Evolutionary conservation across 2,329 filamentous ascomycete genomes (phyloP).

Genomic region (Fusarium staphyleae): DNA sequence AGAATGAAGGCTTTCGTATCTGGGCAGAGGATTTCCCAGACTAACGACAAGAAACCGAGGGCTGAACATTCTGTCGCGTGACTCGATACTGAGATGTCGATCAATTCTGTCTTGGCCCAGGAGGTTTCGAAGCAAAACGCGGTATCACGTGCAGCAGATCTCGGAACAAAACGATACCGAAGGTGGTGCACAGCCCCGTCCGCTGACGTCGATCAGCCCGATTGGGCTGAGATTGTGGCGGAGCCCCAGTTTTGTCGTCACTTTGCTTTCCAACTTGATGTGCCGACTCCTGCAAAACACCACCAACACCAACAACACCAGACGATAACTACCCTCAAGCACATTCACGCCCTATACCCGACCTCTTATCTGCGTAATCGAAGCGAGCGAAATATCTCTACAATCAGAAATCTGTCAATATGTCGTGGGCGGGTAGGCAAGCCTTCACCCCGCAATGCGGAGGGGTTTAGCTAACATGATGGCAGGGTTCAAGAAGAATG

Average conservation of each 20-base stretch:
- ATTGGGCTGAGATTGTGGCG: conserved; percentile 46
- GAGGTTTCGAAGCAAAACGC: conserved; percentile 23
- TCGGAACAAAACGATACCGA: conserved; percentile 19
- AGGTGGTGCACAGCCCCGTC: conserved; percentile 29
- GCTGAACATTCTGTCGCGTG: conserved; percentile 45
- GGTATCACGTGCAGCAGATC: conserved; percentile 40
- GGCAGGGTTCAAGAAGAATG: conserved; percentile 78
- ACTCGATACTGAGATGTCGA: conserved; percentile 5
- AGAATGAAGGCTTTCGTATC: conserved; percentile 82
- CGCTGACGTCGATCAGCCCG: conserved; percentile 44
- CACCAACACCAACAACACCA: conserved; percentile 23
- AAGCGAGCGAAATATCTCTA: conserved; percentile 10
- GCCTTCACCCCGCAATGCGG: conserved; percentile 39
- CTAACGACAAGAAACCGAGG: conserved; percentile 79
- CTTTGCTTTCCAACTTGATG: conserved; percentile 36
- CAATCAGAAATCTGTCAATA: conserved; percentile 47
- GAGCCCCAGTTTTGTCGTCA: conserved; percentile 45
- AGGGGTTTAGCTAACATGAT: conserved; percentile 44
- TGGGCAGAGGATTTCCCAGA: conserved; percentile 82
- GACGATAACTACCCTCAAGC: conserved; percentile 26
- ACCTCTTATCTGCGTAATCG: conserved; percentile 13
- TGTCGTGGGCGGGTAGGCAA: conserved; percentile 74
- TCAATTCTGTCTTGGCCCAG: neutral
- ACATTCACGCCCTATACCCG: conserved; percentile 16
- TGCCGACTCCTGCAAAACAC: conserved; percentile 31